Evolutionary conservation across 2,329 filamentous ascomycete genomes (phyloP).

Genomic region (Acephala macrosclerotiorum): DNA sequence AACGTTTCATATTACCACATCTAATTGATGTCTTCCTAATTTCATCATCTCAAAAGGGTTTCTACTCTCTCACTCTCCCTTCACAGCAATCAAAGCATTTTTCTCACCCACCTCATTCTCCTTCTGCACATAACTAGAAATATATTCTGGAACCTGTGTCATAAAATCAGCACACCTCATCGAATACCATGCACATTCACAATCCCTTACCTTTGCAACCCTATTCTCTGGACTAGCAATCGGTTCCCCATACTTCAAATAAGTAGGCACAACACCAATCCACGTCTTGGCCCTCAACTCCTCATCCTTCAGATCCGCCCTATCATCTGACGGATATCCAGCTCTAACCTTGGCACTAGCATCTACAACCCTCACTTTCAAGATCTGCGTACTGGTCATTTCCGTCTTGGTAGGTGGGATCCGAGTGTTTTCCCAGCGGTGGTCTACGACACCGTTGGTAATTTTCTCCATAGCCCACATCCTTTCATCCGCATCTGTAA

Average conservation of each 20-base stretch:
- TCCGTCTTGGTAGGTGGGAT: conserved; percentile 76
- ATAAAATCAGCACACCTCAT: conserved; percentile 43
- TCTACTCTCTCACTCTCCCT: neutral
- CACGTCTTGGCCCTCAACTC: conserved; percentile 54
- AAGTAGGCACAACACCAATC: conserved; percentile 69
- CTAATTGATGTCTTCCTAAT: neutral
- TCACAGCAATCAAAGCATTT: conserved; percentile 47
- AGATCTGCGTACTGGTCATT: conserved; percentile 76
- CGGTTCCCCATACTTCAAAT: conserved; percentile 61
- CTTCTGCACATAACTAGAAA: conserved; percentile 58
- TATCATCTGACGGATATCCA: conserved; percentile 66
- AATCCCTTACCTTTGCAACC: conserved; percentile 43
- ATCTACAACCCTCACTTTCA: conserved; percentile 71
- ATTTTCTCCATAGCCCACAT: conserved; percentile 80
- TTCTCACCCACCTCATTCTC: conserved; percentile 53
- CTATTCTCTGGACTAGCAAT: conserved; percentile 33
- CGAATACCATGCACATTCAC: neutral
- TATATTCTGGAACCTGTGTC: conserved; percentile 50
- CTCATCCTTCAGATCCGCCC: conserved; percentile 54
- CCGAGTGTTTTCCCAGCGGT: conserved; percentile 73
- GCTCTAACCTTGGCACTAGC: conserved; percentile 79
- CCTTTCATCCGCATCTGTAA: conserved; percentile 74
- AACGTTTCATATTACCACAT: neutral
- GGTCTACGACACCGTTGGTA: conserved; percentile 75
- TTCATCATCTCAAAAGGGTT: neutral